Evolutionary conservation across 805 yeast genomes (phyloP).

Genomic region (Cyberlindnera petersonii): DNA sequence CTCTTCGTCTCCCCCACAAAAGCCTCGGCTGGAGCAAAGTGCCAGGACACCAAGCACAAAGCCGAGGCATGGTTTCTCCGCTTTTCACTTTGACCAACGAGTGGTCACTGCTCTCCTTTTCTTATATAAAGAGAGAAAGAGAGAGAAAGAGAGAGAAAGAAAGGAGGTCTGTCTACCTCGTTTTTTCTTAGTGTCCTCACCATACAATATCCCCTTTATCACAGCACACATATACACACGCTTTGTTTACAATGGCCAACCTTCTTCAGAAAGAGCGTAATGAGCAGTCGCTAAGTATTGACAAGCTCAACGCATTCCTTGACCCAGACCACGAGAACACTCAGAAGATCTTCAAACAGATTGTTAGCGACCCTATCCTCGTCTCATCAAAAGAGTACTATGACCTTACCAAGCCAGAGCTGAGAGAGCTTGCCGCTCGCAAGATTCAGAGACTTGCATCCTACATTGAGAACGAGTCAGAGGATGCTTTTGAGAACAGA

Average conservation of each 20-base stretch:
- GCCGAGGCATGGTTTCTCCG: too few relatives aligned
- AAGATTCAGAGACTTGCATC: slow-evolving; percentile 59
- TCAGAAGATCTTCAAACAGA: slow-evolving; percentile 49
- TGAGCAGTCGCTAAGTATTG: slow-evolving; percentile 37
- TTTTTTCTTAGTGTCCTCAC: too few relatives aligned
- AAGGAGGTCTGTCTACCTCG: neutral
- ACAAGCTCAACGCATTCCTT: slow-evolving; percentile 50
- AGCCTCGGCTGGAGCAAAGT: too few relatives aligned
- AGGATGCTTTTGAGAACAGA: slow-evolving; percentile 49
- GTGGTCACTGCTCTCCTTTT: neutral
- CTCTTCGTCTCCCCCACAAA: too few relatives aligned
- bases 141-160: neutral
- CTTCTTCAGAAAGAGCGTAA: slow-evolving; percentile 41
- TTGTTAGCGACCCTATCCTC: slow-evolving; percentile 66
- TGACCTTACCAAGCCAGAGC: slow-evolving; percentile 51
- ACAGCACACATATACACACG: neutral
- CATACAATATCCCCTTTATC: too few relatives aligned
- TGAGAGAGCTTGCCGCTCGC: slow-evolving; percentile 55
- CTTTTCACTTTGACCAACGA: neutral
- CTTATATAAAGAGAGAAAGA: neutral
- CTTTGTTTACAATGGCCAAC: slow-evolving; percentile 9
- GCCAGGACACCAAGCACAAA: too few relatives aligned
- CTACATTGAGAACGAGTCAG: slow-evolving; percentile 48
- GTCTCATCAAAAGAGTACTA: slow-evolving; percentile 51
- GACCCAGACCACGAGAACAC: slow-evolving; percentile 48